Evolutionary conservation across 176 grass and related monocot genomes (phyloP).

Genomic region (Musa acuminata): DNA sequence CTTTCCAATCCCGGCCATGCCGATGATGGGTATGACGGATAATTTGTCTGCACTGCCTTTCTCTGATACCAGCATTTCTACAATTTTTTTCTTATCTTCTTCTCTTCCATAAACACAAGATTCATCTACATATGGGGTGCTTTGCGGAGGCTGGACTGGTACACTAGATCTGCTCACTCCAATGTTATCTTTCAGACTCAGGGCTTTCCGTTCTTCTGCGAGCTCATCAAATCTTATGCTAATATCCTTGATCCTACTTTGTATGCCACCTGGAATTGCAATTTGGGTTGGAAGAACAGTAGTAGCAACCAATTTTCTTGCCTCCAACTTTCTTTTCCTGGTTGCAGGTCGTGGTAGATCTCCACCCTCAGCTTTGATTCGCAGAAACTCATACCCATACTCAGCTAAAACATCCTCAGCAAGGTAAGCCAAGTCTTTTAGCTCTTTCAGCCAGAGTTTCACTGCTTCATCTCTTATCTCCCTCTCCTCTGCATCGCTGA

Average conservation of each 20-base stretch:
- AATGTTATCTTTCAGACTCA: background rate
- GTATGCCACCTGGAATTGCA: background rate
- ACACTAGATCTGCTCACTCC: background rate
- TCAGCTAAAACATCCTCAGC: conserved; percentile 8
- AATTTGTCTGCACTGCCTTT: background rate
- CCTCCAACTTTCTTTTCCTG: background rate
- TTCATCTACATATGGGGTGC: background rate
- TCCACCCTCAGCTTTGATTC: background rate
- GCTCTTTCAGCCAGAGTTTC: conserved; percentile 4
- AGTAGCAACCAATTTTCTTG: no score
- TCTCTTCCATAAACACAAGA: conserved; percentile 2
- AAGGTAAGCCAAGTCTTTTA: background rate
- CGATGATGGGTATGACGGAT: background rate
- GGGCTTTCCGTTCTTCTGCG: background rate
- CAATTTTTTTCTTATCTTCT: background rate
- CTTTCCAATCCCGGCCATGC: background rate
- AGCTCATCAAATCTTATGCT: background rate
- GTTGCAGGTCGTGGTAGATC: background rate
- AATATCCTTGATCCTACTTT: background rate
- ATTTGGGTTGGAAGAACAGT: background rate
- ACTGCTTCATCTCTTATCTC: conserved; percentile 7
- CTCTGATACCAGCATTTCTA: background rate
- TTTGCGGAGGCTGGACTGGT: background rate
- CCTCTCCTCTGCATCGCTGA: conserved; percentile 6
- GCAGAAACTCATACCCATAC: background rate